Percentiles rank a stretch among this genome's conserved stretches.
Evolutionary conservation across 306 rosid genomes (phyloP).

Genomic region (Cicer judaicum): DNA sequence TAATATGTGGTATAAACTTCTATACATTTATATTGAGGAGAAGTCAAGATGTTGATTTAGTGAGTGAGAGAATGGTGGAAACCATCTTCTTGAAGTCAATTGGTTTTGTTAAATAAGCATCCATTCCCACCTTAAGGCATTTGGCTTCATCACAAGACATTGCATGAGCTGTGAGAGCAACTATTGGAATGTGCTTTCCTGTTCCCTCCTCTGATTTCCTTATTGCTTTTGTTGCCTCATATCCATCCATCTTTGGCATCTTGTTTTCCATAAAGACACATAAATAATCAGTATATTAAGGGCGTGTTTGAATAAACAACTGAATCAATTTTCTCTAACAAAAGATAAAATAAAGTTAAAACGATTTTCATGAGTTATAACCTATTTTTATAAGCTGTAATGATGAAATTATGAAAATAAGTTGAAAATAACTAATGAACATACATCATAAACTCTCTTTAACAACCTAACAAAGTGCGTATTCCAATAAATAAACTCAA

Average conservation of each 20-base stretch:
- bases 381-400: too few relatives aligned
- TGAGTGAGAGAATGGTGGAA: conserved; percentile 94
- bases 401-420: background rate
- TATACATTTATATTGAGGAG: conserved; percentile 42
- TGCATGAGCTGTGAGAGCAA: conserved; percentile 98
- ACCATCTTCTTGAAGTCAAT: conserved; percentile 96
- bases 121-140: conserved; percentile 99
- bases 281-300: conserved; percentile 17
- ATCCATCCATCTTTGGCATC: conserved; percentile 99
- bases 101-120: conserved; percentile 97
- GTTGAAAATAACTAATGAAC: background rate
- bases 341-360: too few relatives aligned
- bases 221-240: conserved; percentile 92
- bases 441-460: background rate
- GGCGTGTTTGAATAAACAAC: too few relatives aligned
- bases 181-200: conserved; percentile 77
- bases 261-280: conserved; percentile 46
- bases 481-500: background rate
- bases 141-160: conserved; percentile 99
- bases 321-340: too few relatives aligned
- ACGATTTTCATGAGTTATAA: too few relatives aligned
- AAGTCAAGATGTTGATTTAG: conserved; percentile 54
- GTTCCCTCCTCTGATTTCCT: conserved; percentile 86
- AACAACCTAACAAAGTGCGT: background rate
- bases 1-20: conserved; percentile 36